Base-by-base conservation (phyloP, 2,329 filamentous ascomycete species). In the Grosmannia clavigera region DNA sequence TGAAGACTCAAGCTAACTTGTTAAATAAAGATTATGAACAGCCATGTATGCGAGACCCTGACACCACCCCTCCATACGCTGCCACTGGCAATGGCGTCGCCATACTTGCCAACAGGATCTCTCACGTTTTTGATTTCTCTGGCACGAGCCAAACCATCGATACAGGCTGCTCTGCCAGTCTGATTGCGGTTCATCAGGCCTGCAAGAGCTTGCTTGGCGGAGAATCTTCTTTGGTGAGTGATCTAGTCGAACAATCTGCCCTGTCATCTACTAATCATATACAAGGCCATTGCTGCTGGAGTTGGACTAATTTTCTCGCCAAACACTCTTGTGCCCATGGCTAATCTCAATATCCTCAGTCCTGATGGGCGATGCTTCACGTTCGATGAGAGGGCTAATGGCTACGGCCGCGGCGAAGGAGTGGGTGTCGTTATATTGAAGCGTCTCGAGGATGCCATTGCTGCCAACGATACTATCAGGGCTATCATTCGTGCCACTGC, bases 401-500 rank as follows among this genome's bases (percentile, higher is more conserved):
- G 85, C 1, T 88, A 87, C 66, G 83, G 79, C 0, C 75, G 84
- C 38, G 84, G 83, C 1, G 85, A 88, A 66, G 85, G 84, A 0
- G 74, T 81, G 31, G 82, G 77, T 0, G 75, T 81, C n/a, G 69
- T 87, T 1, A 66, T 86, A 3, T 66, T 87, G 55, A 87, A 87
- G 68, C 76, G 76, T 1, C 70, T 87, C 0, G 71, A 74, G 6
- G 78, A 83, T 67, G 84, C 84, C 0, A 64, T 86, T 5, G 71
- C 72, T 12, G 80, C 82, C 64, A 80, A 81, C n/a, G 81, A 87
- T 66, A 78, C 77, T 0, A 80, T 84, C 58, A 75, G 79, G 11
- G 77, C 75, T 12, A 73, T 84, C 27, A 79, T 85, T 60, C 75
- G 80, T n/a, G 78, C 74, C 5, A 80, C 75, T 0, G 72, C 73